Conservation (phyloP, 257 asterid species). For the Knoxia roxburghii region DNA sequence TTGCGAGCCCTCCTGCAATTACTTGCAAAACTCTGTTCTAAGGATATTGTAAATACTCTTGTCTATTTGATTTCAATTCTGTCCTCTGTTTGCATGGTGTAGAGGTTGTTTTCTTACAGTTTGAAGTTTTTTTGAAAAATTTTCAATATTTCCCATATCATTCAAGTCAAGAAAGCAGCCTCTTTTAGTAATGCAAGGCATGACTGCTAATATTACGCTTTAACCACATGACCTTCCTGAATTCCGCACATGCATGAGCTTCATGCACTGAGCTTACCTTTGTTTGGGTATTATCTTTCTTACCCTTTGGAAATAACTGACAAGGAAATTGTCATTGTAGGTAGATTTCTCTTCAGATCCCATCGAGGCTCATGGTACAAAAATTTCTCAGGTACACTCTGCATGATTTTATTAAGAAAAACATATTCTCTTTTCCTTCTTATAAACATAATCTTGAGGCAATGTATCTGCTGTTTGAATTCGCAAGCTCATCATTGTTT, state of each 20-base stretch:
- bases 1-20: conserved; percentile 83
- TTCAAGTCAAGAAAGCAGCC: no score
- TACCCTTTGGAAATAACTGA: conserved; percentile 16
- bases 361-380: conserved; percentile 68
- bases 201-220: no score
- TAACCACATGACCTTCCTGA: no score
- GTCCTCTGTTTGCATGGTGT: conserved; percentile 7
- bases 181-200: no score
- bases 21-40: conserved; percentile 76
- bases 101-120: neutral
- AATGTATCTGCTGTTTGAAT: neutral
- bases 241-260: no score
- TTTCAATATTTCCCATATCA: neutral
- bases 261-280: no score
- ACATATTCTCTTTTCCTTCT: conserved; percentile 1
- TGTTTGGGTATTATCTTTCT: neutral
- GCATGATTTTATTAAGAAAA: conserved; percentile 9
- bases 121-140: neutral
- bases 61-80: neutral
- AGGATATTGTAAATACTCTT: conserved; percentile 64
- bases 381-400: conserved; percentile 66
- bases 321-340: conserved; percentile 35
- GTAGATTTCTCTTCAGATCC: conserved; percentile 88
- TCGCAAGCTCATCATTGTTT: neutral
- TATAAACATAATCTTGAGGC: neutral